A percentile compares a stretch with the other conserved stretches of the same genome.
Evolutionary conservation across 2,329 filamentous ascomycete species (phyloP).

Genomic region (Cladosporium colombiae): DNA sequence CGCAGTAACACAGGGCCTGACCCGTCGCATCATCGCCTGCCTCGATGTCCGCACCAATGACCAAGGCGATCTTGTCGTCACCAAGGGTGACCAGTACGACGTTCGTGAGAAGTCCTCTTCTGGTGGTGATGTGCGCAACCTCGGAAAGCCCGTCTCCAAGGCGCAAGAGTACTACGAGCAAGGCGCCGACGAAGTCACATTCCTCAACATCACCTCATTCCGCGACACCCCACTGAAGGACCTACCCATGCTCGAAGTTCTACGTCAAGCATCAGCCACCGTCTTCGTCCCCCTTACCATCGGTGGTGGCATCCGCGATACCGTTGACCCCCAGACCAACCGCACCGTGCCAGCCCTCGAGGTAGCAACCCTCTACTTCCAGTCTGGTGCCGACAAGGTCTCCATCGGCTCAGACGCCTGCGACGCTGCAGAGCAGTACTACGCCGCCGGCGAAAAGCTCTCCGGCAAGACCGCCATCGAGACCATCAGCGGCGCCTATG

Average conservation of each 20-base stretch:
- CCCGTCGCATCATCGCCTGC: slow-evolving; percentile 91
- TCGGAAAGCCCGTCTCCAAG: slow-evolving; percentile 96
- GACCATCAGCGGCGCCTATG: slow-evolving; percentile 89
- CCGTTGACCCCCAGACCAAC: slow-evolving; percentile 77
- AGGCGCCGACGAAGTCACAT: slow-evolving; percentile 94
- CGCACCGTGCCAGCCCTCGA: slow-evolving; percentile 85
- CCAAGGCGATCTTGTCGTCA: slow-evolving; percentile 90
- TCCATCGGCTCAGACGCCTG: slow-evolving; percentile 96
- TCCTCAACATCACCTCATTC: slow-evolving; percentile 98
- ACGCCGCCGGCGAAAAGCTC: slow-evolving; percentile 66
- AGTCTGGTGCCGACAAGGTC: slow-evolving; percentile 94
- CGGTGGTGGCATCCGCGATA: slow-evolving; percentile 92
- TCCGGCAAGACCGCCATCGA: slow-evolving; percentile 89
- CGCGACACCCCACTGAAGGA: slow-evolving; percentile 91
- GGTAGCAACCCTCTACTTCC: slow-evolving; percentile 96
- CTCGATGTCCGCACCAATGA: slow-evolving; percentile 95
- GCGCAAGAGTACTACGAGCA: slow-evolving; percentile 92
- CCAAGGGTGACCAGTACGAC: slow-evolving; percentile 98
- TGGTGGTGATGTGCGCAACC: slow-evolving; percentile 72
- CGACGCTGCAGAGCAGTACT: slow-evolving; percentile 87
- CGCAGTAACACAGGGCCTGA: slow-evolving; percentile 62
- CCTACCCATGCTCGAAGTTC: slow-evolving; percentile 91
- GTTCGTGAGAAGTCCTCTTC: slow-evolving; percentile 77
- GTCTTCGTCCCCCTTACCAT: slow-evolving; percentile 97
- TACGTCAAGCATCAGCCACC: slow-evolving; percentile 80